Base-by-base conservation (phyloP, 2,329 filamentous ascomycete genomes). In the Penicillium sp. region DNA sequence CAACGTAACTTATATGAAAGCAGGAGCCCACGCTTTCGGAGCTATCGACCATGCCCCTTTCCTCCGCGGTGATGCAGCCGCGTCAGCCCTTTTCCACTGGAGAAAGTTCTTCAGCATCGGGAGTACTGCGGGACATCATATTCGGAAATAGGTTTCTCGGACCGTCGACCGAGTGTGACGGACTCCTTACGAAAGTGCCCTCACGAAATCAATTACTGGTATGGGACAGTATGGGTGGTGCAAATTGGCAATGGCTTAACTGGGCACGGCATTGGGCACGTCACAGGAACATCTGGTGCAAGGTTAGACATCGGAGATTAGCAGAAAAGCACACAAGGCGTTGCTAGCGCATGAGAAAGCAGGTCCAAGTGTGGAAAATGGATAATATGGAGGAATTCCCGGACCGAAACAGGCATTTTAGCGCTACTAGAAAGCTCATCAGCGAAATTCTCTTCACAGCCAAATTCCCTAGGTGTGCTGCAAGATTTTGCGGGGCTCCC, bases 341-440 rank as follows among this genome's bases (percentile, higher is more conserved):
- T 23, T 53, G 45, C 14, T 35, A 45, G 37, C 31, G 23, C 13
- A 53, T 5, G 10, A 27, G 27, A 53, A 49, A 42, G 14, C 14
- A 37, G 46, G 27, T 35, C 23, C 39, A 33, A 23, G 42, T 19
- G n/a, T 33, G 37, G 23, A 29, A 6, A 43, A 45, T 37, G 4
- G 11, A 33, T 37, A 39, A 44, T 52, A 58, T 56, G 57, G 57
- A 56, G 57, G 6, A 26, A 25, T 25, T 44, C 16, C 57, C 57
- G 53, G 37, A 46, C 45, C 50, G 16, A 53, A 59, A 56, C 21
- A 31, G 56, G 56, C 27, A 58, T 49, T 48, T 25, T 23, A 14
- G 52, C 39, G 48, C 27, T 16, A 33, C 13, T 42, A 25, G 50
- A 35, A 53, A 50, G 31, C 37, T 26, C 25, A 45, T n/a, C 9